Conservation (phyloP, 352 stramenopile species). For the Pythium phragmiticola region DNA sequence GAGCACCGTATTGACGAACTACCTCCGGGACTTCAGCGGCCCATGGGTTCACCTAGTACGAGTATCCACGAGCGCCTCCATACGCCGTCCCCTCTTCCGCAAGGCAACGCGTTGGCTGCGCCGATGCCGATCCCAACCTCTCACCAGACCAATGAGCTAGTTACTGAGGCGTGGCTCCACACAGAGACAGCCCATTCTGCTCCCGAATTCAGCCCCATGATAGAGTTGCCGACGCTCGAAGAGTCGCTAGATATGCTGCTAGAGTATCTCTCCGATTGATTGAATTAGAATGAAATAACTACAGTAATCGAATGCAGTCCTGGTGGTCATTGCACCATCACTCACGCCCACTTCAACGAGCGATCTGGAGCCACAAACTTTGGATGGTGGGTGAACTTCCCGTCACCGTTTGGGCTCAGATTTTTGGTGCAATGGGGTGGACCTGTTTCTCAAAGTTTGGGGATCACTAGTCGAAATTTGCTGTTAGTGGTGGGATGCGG, state of each 20-base stretch:
- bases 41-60: slow-evolving; percentile 1
- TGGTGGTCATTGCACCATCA: neutral
- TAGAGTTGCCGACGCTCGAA: slow-evolving; percentile 18
- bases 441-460: no score
- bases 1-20: slow-evolving; percentile 25
- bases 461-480: no score
- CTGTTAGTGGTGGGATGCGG: no score
- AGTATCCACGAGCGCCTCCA: slow-evolving; percentile 2
- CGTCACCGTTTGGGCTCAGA: neutral
- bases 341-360: slow-evolving; percentile 5
- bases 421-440: no score
- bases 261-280: slow-evolving; percentile 20
- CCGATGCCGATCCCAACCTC: neutral
- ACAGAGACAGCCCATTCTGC: neutral
- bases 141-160: neutral
- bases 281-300: neutral
- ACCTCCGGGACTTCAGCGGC: slow-evolving; percentile 4
- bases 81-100: neutral
- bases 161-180: neutral
- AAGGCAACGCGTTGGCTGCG: neutral
- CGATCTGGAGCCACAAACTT: slow-evolving; percentile 6
- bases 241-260: slow-evolving; percentile 24
- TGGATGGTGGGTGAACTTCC: slow-evolving; percentile 6
- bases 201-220: neutral
- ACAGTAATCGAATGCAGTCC: neutral